Evolutionary conservation across 2,329 filamentous ascomycete species (phyloP).

Genomic region (Fusarium globosum): DNA sequence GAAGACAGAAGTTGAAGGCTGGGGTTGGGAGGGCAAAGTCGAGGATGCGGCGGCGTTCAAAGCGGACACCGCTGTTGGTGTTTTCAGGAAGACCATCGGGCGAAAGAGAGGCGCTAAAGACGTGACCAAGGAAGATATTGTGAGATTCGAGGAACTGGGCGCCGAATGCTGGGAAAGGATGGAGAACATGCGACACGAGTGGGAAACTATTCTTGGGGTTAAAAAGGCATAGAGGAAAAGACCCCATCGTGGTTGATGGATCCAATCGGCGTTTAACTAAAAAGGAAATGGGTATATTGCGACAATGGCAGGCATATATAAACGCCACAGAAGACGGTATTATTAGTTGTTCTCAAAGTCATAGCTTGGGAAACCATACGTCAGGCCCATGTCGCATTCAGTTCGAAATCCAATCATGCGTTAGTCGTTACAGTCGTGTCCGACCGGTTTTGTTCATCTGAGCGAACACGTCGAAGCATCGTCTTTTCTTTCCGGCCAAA

Average conservation of each 20-base stretch:
- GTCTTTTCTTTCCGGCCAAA: constrained; percentile 71
- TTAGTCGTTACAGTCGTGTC: constrained; percentile 35
- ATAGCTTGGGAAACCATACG: neutral
- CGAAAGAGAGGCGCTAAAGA: constrained; percentile 69
- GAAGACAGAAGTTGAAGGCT: constrained; percentile 86
- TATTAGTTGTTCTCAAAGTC: constrained; percentile 2
- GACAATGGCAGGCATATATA: constrained; percentile 31
- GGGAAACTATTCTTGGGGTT: constrained; percentile 61
- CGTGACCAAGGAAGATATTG: constrained; percentile 69
- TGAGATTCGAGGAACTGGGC: constrained; percentile 72
- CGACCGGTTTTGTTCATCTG: constrained; percentile 51
- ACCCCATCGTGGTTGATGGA: neutral
- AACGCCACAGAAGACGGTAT: constrained; percentile 13
- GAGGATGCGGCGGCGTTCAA: constrained; percentile 56
- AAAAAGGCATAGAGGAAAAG: constrained; percentile 22
- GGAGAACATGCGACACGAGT: constrained; percentile 75
- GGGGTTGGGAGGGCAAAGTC: constrained; percentile 77
- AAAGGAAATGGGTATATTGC: constrained; percentile 41
- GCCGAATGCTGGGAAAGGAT: constrained; percentile 74
- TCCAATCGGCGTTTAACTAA: constrained; percentile 8
- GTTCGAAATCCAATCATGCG: constrained; percentile 12
- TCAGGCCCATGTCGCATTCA: neutral
- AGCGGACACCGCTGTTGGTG: constrained; percentile 58
- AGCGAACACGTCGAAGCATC: constrained; percentile 60
- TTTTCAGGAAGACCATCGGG: constrained; percentile 64